Evolutionary conservation across 139 green algal species (phyloP).

Genomic region (Cymbomonas tetramitiformis): DNA sequence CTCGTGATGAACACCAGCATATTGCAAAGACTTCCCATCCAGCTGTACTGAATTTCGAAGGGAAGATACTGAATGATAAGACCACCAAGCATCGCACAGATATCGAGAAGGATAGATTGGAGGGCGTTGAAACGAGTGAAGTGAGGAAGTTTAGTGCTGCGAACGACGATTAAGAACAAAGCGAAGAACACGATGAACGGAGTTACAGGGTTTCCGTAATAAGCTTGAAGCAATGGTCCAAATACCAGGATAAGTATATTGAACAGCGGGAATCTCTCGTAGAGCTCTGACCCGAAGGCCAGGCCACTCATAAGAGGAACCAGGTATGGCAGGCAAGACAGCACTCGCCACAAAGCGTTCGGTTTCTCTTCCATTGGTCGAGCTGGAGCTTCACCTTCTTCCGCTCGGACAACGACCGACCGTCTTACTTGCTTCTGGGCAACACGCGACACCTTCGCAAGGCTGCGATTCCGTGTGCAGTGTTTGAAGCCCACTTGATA

Average conservation of each 20-base stretch:
- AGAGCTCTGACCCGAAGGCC: constrained; percentile 12
- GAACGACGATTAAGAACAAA: constrained; percentile 19
- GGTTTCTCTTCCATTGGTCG: too few relatives aligned
- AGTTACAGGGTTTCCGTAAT: constrained; percentile 20
- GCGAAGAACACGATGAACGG: constrained; percentile 16
- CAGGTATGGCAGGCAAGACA: constrained; percentile 12
- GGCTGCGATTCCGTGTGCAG: too few relatives aligned
- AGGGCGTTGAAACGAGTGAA: constrained; percentile 30
- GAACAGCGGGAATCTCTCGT: neutral
- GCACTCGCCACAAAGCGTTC: neutral
- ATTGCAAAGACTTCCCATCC: neutral
- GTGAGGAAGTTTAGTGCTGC: constrained; percentile 26
- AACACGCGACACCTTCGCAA: too few relatives aligned
- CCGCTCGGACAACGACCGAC: too few relatives aligned
- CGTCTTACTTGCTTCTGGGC: too few relatives aligned
- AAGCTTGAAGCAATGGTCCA: constrained; percentile 8
- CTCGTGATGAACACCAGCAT: neutral
- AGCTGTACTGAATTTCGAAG: neutral
- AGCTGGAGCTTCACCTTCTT: too few relatives aligned
- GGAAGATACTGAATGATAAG: constrained; percentile 26
- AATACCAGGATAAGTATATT: constrained; percentile 4
- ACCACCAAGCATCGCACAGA: constrained; percentile 22
- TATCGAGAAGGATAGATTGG: constrained; percentile 29
- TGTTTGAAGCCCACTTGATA: too few relatives aligned
- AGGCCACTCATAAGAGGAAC: constrained; percentile 18